Conservation (phyloP, 2,329 filamentous ascomycete genomes). For the Emergomyces orientalis region DNA sequence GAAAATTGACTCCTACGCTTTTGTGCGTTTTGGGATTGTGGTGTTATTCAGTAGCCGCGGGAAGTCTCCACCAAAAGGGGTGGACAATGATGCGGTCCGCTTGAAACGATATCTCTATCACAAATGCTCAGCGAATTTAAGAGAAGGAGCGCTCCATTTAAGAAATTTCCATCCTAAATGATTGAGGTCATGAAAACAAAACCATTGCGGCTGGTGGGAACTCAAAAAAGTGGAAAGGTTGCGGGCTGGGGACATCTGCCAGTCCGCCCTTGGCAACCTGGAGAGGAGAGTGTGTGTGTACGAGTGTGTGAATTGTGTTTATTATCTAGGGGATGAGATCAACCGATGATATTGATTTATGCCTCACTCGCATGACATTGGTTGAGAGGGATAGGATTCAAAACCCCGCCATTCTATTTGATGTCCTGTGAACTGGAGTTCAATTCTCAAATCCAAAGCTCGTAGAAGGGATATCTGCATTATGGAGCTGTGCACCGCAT, state of each 20-base stretch:
- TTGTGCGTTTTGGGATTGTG: background rate
- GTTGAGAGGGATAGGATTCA: background rate
- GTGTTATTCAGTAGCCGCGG: background rate
- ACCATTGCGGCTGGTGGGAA: background rate
- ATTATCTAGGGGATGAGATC: background rate
- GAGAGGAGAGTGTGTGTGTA: background rate
- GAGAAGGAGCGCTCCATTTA: constrained; percentile 1
- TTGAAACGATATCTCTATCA: background rate
- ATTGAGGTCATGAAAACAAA: background rate
- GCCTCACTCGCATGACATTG: background rate
- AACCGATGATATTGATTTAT: background rate
- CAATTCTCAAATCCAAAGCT: background rate
- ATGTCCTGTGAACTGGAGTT: background rate
- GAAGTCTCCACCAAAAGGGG: background rate
- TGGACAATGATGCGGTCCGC: background rate
- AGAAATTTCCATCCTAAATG: background rate
- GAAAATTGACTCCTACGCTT: background rate
- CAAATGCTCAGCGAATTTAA: background rate
- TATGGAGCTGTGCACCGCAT: background rate
- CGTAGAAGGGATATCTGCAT: background rate
- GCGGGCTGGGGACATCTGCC: background rate
- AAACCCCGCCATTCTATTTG: background rate
- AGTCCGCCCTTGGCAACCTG: background rate
- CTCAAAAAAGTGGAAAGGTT: background rate
- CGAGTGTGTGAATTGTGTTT: background rate